Evolutionary conservation across 2,329 filamentous ascomycete genomes (phyloP), one percentile per base, ranked within the genome.

Genomic region (Lachnellula willkommii): DNA sequence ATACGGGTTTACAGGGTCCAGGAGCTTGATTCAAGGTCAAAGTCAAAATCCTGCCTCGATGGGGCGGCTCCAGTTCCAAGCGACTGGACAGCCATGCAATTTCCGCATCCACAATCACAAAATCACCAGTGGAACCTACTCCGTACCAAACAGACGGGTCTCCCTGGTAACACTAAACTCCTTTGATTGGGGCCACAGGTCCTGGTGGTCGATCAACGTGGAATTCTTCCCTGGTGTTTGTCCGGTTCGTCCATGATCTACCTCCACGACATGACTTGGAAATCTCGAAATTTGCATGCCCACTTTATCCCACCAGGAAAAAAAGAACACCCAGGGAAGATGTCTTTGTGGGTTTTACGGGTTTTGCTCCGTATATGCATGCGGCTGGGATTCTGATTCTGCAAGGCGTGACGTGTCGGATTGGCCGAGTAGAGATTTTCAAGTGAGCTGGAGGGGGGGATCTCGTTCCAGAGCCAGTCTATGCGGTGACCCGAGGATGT

Each of bases 81-180:
- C 26, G 42, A 47, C 50, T 55, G 53, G 42, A 32, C 50, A 12
- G 20, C 24, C 28, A 47, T 56, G 50, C 50, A 56, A 56, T 56
- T 39, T 56, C 54, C 50, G 46, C 50, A 40, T 32, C 20, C 39
- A 24, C 45, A 12, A 32, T 8, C 39, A 22, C 24, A 24, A 22
- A 32, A 24, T 24, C 45, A 45, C 12, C 8, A 28, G 45, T 26
- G 45, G 24, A 17, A 47, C 24, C 12, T 28, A n/a, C n/a, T n/a
- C n/a, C n/a, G n/a, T n/a, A 45, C 54, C 50, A 47, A 51, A 28
- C 55, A 35, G 55, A 57, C 51, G 55, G 55, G 51, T 57, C 45
- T 47, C 15, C 45, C 51, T 46, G 47, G 47, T 32, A 26, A 39
- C 39, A 22, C n/a, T 22, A 14, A 28, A 15, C 15, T 15, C 20